A percentile compares a stretch with the other conserved stretches of the same genome.
These are phyloP conservation scores for Vigna trinervia DNA, from an alignment of 306 rosid species.

Conservation along the genomic window DNA sequence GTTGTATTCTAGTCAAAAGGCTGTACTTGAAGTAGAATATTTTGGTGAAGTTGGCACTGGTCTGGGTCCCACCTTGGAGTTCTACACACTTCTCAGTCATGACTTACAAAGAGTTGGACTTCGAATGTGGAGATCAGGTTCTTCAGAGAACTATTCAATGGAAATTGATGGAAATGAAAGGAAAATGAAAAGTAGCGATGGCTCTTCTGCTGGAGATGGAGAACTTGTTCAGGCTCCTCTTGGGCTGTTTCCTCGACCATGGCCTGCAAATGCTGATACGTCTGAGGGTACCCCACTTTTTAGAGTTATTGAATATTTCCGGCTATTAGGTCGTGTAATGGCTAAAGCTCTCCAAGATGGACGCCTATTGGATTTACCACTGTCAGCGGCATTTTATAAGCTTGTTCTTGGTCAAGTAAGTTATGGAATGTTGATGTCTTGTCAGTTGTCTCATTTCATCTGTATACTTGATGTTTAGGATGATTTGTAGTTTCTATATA, in stretches of 20 bases:
- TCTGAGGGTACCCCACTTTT: constrained; percentile 78
- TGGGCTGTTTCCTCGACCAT: constrained; percentile 94
- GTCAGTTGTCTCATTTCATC: constrained; percentile 14
- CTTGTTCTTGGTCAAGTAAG: constrained; percentile 94
- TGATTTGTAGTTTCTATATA: constrained; percentile 21
- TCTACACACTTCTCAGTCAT: constrained; percentile 93
- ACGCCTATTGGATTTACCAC: constrained; percentile 87
- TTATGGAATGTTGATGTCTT: constrained; percentile 14
- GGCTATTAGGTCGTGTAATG: constrained; percentile 89
- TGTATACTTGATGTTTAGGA: not conserved
- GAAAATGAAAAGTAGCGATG: constrained; percentile 54
- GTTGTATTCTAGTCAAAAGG: constrained; percentile 98
- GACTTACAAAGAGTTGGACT: constrained; percentile 88
- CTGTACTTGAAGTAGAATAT: constrained; percentile 98
- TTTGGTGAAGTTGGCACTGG: constrained; percentile 99
- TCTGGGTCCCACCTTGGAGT: constrained; percentile 98
- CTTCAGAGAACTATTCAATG: constrained; percentile 58
- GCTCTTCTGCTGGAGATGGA: constrained; percentile 50
- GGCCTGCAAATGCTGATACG: constrained; percentile 77
- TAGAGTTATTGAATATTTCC: constrained; percentile 84
- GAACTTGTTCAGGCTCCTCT: constrained; percentile 83
- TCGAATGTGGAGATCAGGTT: constrained; percentile 90
- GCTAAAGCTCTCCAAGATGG: constrained; percentile 99
- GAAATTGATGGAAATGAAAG: constrained; percentile 75
- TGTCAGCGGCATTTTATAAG: constrained; percentile 88